Evolutionary conservation across 2,329 filamentous ascomycete species (phyloP).

Genomic region (Colletotrichum sp.): DNA sequence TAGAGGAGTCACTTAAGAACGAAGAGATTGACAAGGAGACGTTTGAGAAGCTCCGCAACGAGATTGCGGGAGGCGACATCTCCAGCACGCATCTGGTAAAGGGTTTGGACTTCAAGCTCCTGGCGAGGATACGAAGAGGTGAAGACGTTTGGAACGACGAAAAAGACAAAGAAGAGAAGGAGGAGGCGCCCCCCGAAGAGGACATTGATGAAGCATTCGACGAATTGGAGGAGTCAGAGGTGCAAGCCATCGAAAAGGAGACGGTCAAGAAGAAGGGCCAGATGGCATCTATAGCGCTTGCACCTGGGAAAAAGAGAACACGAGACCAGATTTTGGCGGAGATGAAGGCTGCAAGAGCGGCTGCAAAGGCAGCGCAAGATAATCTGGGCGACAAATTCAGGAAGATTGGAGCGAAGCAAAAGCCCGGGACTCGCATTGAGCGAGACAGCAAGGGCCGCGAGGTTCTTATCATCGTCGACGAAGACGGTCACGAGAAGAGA

Average conservation of each 20-base stretch:
- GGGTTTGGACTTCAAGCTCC: slow-evolving; percentile 84
- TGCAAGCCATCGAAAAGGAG: slow-evolving; percentile 58
- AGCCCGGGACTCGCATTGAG: slow-evolving; percentile 63
- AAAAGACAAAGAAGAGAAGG: slow-evolving; percentile 28
- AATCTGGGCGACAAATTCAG: slow-evolving; percentile 65
- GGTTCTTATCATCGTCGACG: slow-evolving; percentile 69
- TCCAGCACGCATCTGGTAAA: slow-evolving; percentile 87
- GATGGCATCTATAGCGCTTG: slow-evolving; percentile 56
- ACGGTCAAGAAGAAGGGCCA: slow-evolving; percentile 67
- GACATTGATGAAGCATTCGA: slow-evolving; percentile 73
- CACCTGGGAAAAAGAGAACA: slow-evolving; percentile 65
- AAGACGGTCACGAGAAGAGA: slow-evolving; percentile 69
- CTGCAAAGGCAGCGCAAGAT: slow-evolving; percentile 59
- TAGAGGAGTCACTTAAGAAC: slow-evolving; percentile 83
- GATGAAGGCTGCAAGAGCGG: slow-evolving; percentile 66
- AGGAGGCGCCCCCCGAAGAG: slow-evolving; percentile 31
- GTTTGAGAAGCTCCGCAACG: slow-evolving; percentile 75
- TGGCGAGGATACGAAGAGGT: slow-evolving; percentile 71
- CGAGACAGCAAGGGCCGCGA: slow-evolving; percentile 65
- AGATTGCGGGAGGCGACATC: slow-evolving; percentile 84
- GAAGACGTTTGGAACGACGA: slow-evolving; percentile 66
- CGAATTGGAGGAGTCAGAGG: slow-evolving; percentile 57
- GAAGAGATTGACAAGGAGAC: slow-evolving; percentile 82
- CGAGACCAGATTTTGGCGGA: slow-evolving; percentile 72
- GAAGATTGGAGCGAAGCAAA: slow-evolving; percentile 64